phyloP scores from a whole-genome alignment of 352 stramenopile genomes.

The Thalassiosira livingstoniorum region DNA sequence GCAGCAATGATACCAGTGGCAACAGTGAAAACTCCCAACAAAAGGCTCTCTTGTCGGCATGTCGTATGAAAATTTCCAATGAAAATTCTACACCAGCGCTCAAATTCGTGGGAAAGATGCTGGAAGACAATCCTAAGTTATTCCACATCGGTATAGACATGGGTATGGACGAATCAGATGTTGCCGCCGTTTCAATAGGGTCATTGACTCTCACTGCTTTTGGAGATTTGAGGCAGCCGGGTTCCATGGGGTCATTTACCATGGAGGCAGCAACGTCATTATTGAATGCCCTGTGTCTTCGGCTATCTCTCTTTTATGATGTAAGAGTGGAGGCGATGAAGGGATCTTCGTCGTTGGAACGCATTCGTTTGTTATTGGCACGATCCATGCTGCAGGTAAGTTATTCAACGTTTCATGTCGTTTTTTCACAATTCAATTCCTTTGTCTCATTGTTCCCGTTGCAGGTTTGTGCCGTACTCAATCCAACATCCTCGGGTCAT shows the following conservation, averaged over 20 bases:
- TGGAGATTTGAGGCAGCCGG: slow-evolving; percentile 42
- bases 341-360: slow-evolving; percentile 22
- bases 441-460: no score
- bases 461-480: slow-evolving; percentile 58
- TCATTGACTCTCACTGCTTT: slow-evolving; percentile 53
- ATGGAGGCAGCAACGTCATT: slow-evolving; percentile 57
- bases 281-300: slow-evolving; percentile 68
- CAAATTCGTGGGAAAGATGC: slow-evolving; percentile 65
- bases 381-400: slow-evolving; percentile 54
- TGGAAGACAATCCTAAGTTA: slow-evolving; percentile 69
- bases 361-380: slow-evolving; percentile 51
- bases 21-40: slow-evolving; percentile 16
- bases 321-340: slow-evolving; percentile 28
- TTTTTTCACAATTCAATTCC: no score
- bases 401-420: no score
- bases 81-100: slow-evolving; percentile 47
- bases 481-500: slow-evolving; percentile 57
- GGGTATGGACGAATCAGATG: slow-evolving; percentile 26
- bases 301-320: slow-evolving; percentile 59
- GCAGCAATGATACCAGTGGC: no score
- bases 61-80: slow-evolving; percentile 62
- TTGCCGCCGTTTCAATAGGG: slow-evolving; percentile 54
- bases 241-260: slow-evolving; percentile 48
- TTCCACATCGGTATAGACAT: slow-evolving; percentile 48
- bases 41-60: slow-evolving; percentile 57